Conservation (phyloP, 352 stramenopile species). For the Globisporangium takayamanum region DNA sequence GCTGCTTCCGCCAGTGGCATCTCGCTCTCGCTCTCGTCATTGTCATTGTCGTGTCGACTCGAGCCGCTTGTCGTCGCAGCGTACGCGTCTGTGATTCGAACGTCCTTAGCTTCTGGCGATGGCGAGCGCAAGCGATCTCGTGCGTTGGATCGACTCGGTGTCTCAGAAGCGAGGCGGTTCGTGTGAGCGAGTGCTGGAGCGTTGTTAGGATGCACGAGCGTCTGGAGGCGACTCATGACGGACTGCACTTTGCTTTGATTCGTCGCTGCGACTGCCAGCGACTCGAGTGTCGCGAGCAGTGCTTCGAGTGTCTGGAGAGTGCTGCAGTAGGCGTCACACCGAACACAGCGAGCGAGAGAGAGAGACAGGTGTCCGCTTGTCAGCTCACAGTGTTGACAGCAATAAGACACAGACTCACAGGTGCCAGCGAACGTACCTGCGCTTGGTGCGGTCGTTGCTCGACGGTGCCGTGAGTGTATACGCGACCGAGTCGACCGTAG, state of each 20-base stretch:
- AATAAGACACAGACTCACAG: not conserved
- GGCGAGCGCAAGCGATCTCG: no score
- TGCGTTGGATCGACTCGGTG: no score
- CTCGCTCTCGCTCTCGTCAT: slow-evolving; percentile 12
- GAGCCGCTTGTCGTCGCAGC: not conserved
- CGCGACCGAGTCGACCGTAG: slow-evolving; percentile 10
- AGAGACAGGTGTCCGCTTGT: not conserved
- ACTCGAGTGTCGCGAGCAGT: slow-evolving; percentile 4
- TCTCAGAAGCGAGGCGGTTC: no score
- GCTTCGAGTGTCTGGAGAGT: slow-evolving; percentile 8
- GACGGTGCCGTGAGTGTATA: slow-evolving; percentile 1
- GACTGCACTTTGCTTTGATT: slow-evolving; percentile 1
- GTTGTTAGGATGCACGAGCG: not conserved
- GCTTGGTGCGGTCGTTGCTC: slow-evolving; percentile 10
- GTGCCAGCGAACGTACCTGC: not conserved
- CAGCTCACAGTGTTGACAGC: no score
- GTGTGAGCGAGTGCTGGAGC: not conserved
- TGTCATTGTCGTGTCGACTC: not conserved
- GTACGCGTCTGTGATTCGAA: not conserved
- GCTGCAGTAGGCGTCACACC: not conserved
- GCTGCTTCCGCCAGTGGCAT: slow-evolving; percentile 4
- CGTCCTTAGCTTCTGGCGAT: not conserved
- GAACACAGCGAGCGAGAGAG: not conserved
- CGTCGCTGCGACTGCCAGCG: not conserved
- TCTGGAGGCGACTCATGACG: slow-evolving; percentile 4